phyloP scores from a whole-genome alignment of 2,329 filamentous ascomycete genomes.

The Dactylellina drechsleri region DNA sequence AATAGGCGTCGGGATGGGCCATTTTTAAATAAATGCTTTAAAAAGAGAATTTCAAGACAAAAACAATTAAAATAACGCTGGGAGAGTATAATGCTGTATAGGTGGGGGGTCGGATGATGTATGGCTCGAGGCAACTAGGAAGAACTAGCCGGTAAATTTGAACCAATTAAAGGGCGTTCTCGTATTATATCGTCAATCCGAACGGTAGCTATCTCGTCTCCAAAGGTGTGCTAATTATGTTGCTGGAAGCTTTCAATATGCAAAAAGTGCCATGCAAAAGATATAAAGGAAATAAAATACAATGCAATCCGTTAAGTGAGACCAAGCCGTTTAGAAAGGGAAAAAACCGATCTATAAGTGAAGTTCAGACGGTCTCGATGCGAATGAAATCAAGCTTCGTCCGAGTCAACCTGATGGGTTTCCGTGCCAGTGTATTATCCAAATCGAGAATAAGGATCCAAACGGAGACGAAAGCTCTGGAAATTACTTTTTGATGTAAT shows the following conservation, averaged over 20 bases:
- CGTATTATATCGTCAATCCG: constrained; percentile 27
- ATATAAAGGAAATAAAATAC: constrained; percentile 38
- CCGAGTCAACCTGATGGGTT: constrained; percentile 6
- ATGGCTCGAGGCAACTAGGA: background rate
- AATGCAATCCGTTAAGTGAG: constrained; percentile 32
- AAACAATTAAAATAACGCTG: too few species aligned
- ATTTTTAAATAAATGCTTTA: constrained; percentile 11
- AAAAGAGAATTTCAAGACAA: too few species aligned
- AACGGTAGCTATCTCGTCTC: constrained; percentile 37
- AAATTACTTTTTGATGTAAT: constrained; percentile 16
- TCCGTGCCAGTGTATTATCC: constrained; percentile 15
- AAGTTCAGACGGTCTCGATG: constrained; percentile 28
- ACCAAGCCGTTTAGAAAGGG: constrained; percentile 26
- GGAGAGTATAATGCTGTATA: too few species aligned
- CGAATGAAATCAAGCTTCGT: constrained; percentile 10
- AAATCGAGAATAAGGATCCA: constrained; percentile 25
- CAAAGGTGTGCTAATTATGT: constrained; percentile 27
- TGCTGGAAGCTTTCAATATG: constrained; percentile 28
- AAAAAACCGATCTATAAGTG: constrained; percentile 42
- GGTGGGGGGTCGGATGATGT: background rate
- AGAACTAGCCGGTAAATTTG: background rate
- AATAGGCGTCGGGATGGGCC: constrained; percentile 57
- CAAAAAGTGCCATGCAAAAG: constrained; percentile 30
- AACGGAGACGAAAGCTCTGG: constrained; percentile 26
- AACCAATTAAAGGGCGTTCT: constrained; percentile 20